Conservation (phyloP, 306 rosid genomes). For the Inga leiocalycina region DNA sequence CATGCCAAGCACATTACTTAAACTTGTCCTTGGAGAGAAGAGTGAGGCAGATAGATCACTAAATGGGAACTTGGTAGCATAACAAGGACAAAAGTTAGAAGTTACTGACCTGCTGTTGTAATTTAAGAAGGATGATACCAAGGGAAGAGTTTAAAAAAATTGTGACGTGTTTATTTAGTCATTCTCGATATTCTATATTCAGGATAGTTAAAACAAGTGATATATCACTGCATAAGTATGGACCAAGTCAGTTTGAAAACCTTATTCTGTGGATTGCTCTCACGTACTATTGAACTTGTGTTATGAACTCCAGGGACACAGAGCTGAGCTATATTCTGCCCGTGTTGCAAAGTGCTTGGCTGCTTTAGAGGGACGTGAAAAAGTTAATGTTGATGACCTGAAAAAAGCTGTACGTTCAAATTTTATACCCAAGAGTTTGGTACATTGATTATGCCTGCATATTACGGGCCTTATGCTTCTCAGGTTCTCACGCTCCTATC, state of each 20-base stretch:
- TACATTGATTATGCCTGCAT: slow-evolving; percentile 13
- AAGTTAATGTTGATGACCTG: slow-evolving; percentile 87
- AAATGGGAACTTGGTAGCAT: slow-evolving; percentile 6
- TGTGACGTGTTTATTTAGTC: slow-evolving; percentile 21
- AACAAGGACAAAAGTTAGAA: neutral
- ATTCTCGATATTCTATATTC: slow-evolving; percentile 16
- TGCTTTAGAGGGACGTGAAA: slow-evolving; percentile 94
- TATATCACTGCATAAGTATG: slow-evolving; percentile 10
- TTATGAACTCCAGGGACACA: slow-evolving; percentile 80
- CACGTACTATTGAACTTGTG: slow-evolving; percentile 23
- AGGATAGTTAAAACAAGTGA: neutral
- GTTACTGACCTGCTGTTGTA: slow-evolving; percentile 15
- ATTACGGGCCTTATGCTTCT: neutral
- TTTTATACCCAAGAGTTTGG: slow-evolving; percentile 24
- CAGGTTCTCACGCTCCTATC: neutral
- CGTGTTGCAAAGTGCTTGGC: slow-evolving; percentile 97
- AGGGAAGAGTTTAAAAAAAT: slow-evolving; percentile 10
- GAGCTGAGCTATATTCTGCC: slow-evolving; percentile 96
- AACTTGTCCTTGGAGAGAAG: slow-evolving; percentile 11
- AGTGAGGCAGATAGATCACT: slow-evolving; percentile 15
- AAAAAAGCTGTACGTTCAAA: slow-evolving; percentile 80
- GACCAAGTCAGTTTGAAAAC: slow-evolving; percentile 15
- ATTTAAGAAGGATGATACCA: slow-evolving; percentile 15
- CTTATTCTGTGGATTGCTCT: slow-evolving; percentile 11
- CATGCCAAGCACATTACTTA: neutral